Base-by-base conservation (phyloP, 1,284 basidiomycete genomes). In the Farysia itapuensis region DNA sequence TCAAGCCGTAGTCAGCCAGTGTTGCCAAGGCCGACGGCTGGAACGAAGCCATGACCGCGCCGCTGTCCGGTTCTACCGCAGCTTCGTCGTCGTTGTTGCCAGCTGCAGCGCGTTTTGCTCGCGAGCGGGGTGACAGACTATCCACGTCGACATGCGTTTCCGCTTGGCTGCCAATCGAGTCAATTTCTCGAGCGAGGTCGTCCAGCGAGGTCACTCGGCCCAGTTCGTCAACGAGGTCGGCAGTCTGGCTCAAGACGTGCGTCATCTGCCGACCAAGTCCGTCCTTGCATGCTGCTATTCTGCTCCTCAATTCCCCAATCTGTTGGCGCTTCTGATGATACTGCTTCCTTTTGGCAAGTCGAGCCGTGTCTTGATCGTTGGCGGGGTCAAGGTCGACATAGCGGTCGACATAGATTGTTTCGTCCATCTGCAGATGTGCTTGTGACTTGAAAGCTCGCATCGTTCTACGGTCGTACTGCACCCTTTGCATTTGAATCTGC, bases 401-500 rank as follows among this genome's bases (percentile, higher is more conserved):
- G 4, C 95, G 86, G 75, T 96, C 93, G 83, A 98, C 85, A 68
- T 84, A 86, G 6, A 99, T 81, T 11, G 84, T 87, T 75, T 94
- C 88, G 5, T 82, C 85, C 72, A 95, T 94, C 66, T 87, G 88
- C 60, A 99, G 85, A 72, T 93, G 94, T 1, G 90, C 91, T 74
- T 98, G 94, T 9, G 89, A 92, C 78, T 99, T 99, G 80, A 88
- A 93, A 14, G 92, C 86, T 57, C 91, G 86, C 45, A 88, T 81
- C 0, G 86, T 88, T 61, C 87, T 86, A 13, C 90, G 84, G 75
- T 99, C 93, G 79, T 94, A 99, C 84, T 97, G 94, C 1, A 93
- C 95, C 51, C 94, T 83, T 88, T 97, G 70, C 24, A 98, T 82
- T 76, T 97, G 94, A 37, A 99, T 89, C 74, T 99, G 95, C 23